phyloP scores from a whole-genome alignment of 306 rosid genomes.

The Elaeagnus macrophylla region DNA sequence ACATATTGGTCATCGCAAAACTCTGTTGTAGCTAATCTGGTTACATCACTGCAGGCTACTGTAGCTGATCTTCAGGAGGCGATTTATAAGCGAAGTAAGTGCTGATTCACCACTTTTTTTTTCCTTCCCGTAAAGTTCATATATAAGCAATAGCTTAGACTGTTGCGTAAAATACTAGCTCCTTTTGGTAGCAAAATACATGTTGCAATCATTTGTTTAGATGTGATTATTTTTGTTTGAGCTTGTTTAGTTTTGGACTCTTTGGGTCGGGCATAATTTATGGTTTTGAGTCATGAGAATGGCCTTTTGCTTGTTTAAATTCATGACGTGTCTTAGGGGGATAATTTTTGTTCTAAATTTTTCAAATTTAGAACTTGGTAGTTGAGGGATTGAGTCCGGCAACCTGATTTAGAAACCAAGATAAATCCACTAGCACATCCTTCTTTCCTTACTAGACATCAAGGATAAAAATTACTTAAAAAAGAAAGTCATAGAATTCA shows the following conservation, averaged over 20 bases:
- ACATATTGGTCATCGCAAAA: background rate
- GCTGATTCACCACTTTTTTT: slow-evolving; percentile 5
- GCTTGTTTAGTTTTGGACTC: background rate
- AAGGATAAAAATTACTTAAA: no score
- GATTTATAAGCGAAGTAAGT: slow-evolving; percentile 77
- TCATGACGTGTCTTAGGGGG: no score
- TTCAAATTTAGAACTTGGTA: no score
- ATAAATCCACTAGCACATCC: no score
- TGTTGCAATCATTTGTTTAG: background rate
- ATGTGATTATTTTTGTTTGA: background rate
- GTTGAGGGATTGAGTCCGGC: no score
- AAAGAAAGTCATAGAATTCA: no score
- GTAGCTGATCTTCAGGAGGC: slow-evolving; percentile 93
- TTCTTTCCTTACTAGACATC: no score
- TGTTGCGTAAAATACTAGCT: background rate
- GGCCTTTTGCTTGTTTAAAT: no score
- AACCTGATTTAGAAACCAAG: no score
- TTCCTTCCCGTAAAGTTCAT: background rate
- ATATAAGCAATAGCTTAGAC: background rate
- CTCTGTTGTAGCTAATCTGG: slow-evolving; percentile 1
- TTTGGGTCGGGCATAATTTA: no score
- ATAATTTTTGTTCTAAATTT: no score
- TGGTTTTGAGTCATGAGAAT: no score
- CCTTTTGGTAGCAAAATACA: background rate
- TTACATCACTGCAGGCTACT: slow-evolving; percentile 52